These are phyloP conservation scores for Hortiboletus flavorubellus DNA, from an alignment of 768 basidiomycete species.

Conservation along the genomic window DNA sequence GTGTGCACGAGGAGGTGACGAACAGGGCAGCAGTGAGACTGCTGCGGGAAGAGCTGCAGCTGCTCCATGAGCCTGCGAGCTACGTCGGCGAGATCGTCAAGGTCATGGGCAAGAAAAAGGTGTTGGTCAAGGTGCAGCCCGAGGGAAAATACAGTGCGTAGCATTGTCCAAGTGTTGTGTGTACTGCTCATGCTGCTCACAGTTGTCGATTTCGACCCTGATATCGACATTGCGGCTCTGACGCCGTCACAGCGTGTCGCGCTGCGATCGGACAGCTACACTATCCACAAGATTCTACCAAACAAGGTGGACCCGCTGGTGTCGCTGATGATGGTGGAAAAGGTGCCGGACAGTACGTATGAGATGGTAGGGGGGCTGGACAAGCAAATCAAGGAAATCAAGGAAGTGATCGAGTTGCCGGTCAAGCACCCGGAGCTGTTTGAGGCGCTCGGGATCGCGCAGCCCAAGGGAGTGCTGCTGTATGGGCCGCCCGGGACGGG, in stretches of 20 bases:
- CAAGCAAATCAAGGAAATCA: slow-evolving; percentile 98
- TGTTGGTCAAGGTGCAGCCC: slow-evolving; percentile 95
- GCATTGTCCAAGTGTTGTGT: rapidly evolving
- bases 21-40: slow-evolving; percentile 61
- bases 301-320: slow-evolving; percentile 99
- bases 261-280: slow-evolving; percentile 93
- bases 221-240: slow-evolving; percentile 76
- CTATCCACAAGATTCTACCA: slow-evolving; percentile 93
- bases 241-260: slow-evolving; percentile 90
- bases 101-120: slow-evolving; percentile 99
- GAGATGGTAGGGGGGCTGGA: slow-evolving; percentile 99
- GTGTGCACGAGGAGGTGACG: neutral
- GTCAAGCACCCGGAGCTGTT: slow-evolving; percentile 98
- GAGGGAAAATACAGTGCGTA: slow-evolving; percentile 97
- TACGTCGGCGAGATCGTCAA: slow-evolving; percentile 98
- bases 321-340: slow-evolving; percentile 99
- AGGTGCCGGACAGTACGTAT: slow-evolving; percentile 98
- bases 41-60: slow-evolving; percentile 86
- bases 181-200: neutral
- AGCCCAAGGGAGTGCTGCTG: slow-evolving; percentile 93
- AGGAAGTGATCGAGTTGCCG: slow-evolving; percentile 97
- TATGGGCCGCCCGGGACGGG: slow-evolving; percentile 97
- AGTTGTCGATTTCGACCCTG: slow-evolving; percentile 93
- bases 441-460: slow-evolving; percentile 93
- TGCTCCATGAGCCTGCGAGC: slow-evolving; percentile 91